Percentiles rank a stretch among this genome's conserved stretches.
Conservation (phyloP, 805 yeast species). For the Geotrichum ghanense region DNA sequence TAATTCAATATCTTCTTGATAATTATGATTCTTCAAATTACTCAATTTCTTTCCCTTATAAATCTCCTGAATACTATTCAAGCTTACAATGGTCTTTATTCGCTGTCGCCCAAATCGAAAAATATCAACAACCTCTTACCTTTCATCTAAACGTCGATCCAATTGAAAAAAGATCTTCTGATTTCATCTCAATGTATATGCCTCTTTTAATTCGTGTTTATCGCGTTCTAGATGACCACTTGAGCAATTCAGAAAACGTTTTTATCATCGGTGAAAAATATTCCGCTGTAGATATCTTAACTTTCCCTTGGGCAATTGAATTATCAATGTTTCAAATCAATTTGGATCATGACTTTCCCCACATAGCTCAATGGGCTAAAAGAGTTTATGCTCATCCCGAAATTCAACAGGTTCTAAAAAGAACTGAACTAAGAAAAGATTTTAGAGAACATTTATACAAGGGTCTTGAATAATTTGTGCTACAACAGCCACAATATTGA, state of each 20-base stretch:
- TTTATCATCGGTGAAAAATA: not conserved
- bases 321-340: not conserved
- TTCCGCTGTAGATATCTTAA: not conserved
- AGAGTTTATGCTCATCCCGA: not conserved
- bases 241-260: not conserved
- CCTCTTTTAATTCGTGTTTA: not conserved
- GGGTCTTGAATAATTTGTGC: too few species aligned
- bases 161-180: not conserved
- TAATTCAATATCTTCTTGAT: constrained; percentile 46
- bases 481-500: too few species aligned
- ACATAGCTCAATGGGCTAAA: not conserved
- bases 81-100: constrained; percentile 1
- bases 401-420: not conserved
- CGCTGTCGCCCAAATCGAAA: not conserved
- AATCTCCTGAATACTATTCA: constrained; percentile 34
- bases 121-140: not conserved
- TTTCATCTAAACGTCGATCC: not conserved
- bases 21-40: constrained; percentile 41
- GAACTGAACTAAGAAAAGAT: not conserved
- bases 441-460: not conserved
- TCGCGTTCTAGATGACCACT: not conserved
- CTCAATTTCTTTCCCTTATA: constrained; percentile 28
- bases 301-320: not conserved
- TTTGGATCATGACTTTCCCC: not conserved
- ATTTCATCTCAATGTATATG: not conserved